Percentiles rank a stretch among this genome's conserved stretches.
Conservation (phyloP, 306 rosid species). For the Citrullus colocynthis region DNA sequence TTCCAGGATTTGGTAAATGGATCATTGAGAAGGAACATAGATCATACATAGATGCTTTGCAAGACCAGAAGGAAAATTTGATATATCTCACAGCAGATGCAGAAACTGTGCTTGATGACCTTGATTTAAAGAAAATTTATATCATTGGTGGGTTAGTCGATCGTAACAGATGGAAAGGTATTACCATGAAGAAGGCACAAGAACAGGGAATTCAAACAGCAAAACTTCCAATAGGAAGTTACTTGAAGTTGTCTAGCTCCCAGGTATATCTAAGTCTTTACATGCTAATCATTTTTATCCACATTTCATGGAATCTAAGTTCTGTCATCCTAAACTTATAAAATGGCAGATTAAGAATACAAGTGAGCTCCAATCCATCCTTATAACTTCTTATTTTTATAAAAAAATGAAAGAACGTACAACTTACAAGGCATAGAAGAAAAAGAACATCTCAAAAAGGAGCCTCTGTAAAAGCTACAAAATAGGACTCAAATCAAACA, state of each 20-base stretch:
- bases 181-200: conserved; percentile 74
- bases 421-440: background rate
- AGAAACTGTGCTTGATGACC: conserved; percentile 68
- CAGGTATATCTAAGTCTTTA: conserved; percentile 46
- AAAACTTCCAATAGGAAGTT: conserved; percentile 71
- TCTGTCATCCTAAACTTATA: background rate
- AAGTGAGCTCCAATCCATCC: background rate
- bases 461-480: background rate
- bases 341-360: background rate
- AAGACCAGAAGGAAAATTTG: conserved; percentile 49
- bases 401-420: background rate
- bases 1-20: conserved; percentile 82
- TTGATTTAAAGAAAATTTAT: conserved; percentile 59
- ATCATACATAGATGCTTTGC: conserved; percentile 63
- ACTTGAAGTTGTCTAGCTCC: conserved; percentile 78
- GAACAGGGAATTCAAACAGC: conserved; percentile 90
- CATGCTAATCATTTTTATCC: background rate
- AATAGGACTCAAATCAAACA: background rate
- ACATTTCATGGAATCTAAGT: background rate
- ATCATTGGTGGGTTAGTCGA: conserved; percentile 87
- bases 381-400: background rate
- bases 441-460: background rate
- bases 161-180: conserved; percentile 86
- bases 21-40: conserved; percentile 51
- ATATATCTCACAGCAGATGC: conserved; percentile 88